These are phyloP conservation scores for Amauroascus verrucosus DNA, from an alignment of 2,329 filamentous ascomycete genomes.

Conservation along the genomic window DNA sequence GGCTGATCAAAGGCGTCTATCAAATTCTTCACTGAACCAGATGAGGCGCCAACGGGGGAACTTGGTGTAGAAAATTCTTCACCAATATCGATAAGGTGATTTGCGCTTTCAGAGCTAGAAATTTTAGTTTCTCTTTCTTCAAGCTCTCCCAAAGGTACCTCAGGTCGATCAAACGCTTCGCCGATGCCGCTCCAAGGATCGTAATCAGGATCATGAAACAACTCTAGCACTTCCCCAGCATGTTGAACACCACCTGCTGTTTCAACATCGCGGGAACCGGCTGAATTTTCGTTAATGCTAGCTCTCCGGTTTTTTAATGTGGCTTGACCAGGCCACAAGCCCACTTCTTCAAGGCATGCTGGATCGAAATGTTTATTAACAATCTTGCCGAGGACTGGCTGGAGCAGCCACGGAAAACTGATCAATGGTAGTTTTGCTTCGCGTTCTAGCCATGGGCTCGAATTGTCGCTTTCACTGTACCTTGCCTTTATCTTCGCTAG, in stretches of 20 bases:
- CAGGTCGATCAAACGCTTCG: constrained; percentile 8
- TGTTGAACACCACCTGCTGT: constrained; percentile 27
- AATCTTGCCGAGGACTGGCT: constrained; percentile 58
- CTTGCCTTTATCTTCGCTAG: constrained; percentile 40
- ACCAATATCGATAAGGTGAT: constrained; percentile 7
- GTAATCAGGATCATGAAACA: constrained; percentile 20
- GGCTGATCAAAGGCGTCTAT: constrained; percentile 5
- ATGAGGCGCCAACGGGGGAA: background rate
- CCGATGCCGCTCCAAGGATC: constrained; percentile 12
- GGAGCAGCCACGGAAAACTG: constrained; percentile 89
- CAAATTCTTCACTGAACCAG: background rate
- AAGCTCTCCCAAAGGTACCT: background rate
- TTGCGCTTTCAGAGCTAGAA: background rate
- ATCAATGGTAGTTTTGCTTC: constrained; percentile 61
- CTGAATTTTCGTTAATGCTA: background rate
- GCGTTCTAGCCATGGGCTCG: constrained; percentile 10
- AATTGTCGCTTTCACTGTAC: constrained; percentile 14
- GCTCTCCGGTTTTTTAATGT: constrained; percentile 3
- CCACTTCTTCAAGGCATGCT: constrained; percentile 11
- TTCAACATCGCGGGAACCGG: constrained; percentile 20
- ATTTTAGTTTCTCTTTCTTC: background rate
- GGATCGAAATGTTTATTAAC: constrained; percentile 40
- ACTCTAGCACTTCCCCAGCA: constrained; percentile 28
- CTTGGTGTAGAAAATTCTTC: background rate
- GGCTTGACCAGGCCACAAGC: constrained; percentile 8